Base-by-base conservation (phyloP, 306 rosid genomes). In the Albizia julibrissin region DNA sequence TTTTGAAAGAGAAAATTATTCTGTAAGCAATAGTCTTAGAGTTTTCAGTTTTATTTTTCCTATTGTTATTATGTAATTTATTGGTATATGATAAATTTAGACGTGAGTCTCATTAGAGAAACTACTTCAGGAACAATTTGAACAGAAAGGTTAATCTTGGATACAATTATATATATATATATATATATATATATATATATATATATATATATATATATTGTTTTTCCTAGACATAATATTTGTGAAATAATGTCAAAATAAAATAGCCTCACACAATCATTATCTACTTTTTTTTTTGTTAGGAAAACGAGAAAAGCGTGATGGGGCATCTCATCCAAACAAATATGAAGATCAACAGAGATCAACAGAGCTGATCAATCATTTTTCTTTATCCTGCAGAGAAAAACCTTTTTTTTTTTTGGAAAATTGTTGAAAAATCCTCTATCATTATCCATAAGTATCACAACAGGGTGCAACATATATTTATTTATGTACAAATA, bases 281-380 rank as follows among this genome's bases (percentile, higher is more conserved):
- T 8, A 8, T 68, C 29, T 15, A 8, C 22, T 14, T 15, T 31
- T 64, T 69, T 15, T 13, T 69, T n/a, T 19, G 29, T 12, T 43
- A 87, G 85, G 89, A 81, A 67, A 69, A 84, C 5, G 85, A 84
- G 50, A 78, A 81, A 74, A 78, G 83, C 22, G 44, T 77, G 62
- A 56, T 0, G 19, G 85, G 81, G 69, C 81, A 78, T 74, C 79
- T 81, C 43, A 77, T 84, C 14, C 89, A 84, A 74, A 50, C 33
- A 72, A 68, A 1, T 14, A 80, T 58, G 29, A 14, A 66, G 43
- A 5, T 74, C 21, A 79, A 62, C 42, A 29, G 33, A 0, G 7
- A 1, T 22, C 56, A 58, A 15, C 78, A 34, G 44, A 62, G 27
- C 3, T 54, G 61, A 54, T 7, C 8, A 47, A 47, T 47, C 54